Conservation (phyloP, 202 grass and related monocot genomes). For the Brachypodium distachyon region DNA sequence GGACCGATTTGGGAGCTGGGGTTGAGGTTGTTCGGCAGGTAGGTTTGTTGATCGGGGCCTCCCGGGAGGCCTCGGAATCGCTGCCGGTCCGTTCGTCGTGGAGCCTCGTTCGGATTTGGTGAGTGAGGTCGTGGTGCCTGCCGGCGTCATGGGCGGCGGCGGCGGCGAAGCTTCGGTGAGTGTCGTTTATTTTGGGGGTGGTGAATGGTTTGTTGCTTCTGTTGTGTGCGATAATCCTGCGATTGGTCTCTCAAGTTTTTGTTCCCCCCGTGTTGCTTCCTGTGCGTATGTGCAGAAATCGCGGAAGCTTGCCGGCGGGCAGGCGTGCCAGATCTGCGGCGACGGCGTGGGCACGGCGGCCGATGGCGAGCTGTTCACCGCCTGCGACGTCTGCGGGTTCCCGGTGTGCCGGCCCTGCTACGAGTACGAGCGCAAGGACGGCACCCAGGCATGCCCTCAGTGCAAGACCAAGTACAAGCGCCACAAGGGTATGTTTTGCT, state of each 20-base stretch:
- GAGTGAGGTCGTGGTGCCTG: background rate
- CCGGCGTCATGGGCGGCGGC: constrained; percentile 30
- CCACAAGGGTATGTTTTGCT: constrained; percentile 50
- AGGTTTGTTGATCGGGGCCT: background rate
- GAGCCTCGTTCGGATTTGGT: background rate
- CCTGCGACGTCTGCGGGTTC: constrained; percentile 54
- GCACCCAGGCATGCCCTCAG: constrained; percentile 64
- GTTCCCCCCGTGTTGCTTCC: background rate
- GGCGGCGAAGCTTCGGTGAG: constrained; percentile 37
- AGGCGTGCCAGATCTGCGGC: constrained; percentile 69
- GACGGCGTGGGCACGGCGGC: constrained; percentile 55
- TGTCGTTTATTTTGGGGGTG: background rate
- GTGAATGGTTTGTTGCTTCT: background rate
- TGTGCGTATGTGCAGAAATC: constrained; percentile 31
- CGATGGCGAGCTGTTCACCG: constrained; percentile 55
- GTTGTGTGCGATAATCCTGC: background rate
- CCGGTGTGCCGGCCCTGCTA: constrained; percentile 79
- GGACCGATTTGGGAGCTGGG: background rate
- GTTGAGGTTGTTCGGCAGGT: background rate
- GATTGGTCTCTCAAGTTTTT: background rate
- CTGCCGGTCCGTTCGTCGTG: background rate
- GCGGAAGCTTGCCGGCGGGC: constrained; percentile 25
- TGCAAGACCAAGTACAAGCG: constrained; percentile 93
- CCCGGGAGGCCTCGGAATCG: background rate
- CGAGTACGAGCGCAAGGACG: constrained; percentile 83